Evolutionary conservation across 2,329 filamentous ascomycete genomes (phyloP), one percentile per base, ranked within the genome.

Genomic region (Aspergillus caelatus): DNA sequence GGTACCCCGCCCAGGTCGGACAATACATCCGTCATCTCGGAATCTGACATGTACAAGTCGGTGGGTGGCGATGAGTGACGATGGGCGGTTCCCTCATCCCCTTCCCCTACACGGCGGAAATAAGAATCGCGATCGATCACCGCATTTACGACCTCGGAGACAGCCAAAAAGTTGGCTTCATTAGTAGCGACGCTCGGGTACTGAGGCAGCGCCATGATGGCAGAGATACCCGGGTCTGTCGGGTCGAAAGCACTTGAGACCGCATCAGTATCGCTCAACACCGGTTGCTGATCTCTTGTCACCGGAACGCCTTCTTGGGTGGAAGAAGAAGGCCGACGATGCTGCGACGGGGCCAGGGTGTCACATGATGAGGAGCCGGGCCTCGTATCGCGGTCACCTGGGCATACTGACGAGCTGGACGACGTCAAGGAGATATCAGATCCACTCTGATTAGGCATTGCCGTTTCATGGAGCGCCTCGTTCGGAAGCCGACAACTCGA

Each of bases 101-200:
- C 52, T 11, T 19, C 52, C 14, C 11, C 53, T 14, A 54, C 62
- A 2, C 56, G 60, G n/a, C 56, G 61, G 28, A 62, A 54, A 43
- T 57, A 55, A 19, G 62, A 50, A 10, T 62, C 52, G 34, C 56
- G 60, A 56, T 45, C 68, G 23, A 72, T 70, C 21, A 75, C 70
- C 14, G 73, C 74, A 53, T 73, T 71, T 3, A 76, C 72, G 2
- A 74, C 69, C 48, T 75, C 72, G 2, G 70, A 68, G 1, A 72
- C 68, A 4, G 70, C 26, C 12, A 72, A 62, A 4, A 67, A 67
- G n/a, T 60, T 61, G 32, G 66, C 60, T 30, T 67, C 64, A n/a
- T 67, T 61, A 57, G 68, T 67, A 21, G 68, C 59, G 39, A 67
- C 63, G 32, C 66, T 67, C 7, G 72, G 70, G 58, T 71, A 73